Evolutionary conservation across 163 green algal species (phyloP), one percentile per base, ranked within the genome.

Genomic region (Picocystis sp.): DNA sequence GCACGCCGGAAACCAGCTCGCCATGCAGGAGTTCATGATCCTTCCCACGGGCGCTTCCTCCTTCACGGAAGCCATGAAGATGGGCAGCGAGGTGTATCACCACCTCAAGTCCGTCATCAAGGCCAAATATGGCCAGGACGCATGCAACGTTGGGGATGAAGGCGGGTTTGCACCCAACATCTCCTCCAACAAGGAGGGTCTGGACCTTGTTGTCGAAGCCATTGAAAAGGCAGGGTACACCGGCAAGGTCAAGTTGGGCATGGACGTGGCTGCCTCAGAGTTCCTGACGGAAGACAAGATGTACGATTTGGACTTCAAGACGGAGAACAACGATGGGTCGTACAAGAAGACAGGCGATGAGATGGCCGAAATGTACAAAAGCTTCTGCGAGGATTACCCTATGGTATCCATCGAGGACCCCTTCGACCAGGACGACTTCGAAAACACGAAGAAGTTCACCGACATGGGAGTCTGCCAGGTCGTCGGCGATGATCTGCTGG

Each of bases 11-110:
- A 98, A 98, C 69, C 81, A 79, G n/a, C 81, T 99, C 55, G 89
- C 89, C 61, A 94, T 97, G 80, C 61, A 75, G 58, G 91, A 99
- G 76, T 99, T 99, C 73, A 99, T 99, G 91, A 95, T 99, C 65
- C 77, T 98, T 70, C 91, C 91, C 23, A 60, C 80, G 15, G 91
- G 90, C 15, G 89, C 86, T 6, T 63, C 57, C 22, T 81, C 70
- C 25, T 99, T 97, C 76, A 74, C 67, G 6, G 86, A 98, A 74
- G 84, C 91, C 52, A 87, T 99, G 86, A 75, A 76, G 23, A 92
- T 94, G 77, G 90, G 85, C 41, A 73, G 57, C 53, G 90, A 99
- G 79, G 29, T 38, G 29, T 38, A 38, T 38, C 33, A 55, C 49
- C 6, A 55, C 42, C 49, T 55, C 22, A 35, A 72, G 60, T 63